These are phyloP conservation scores for Candida loeiensis DNA, from an alignment of 805 yeast species.

Conservation along the genomic window DNA sequence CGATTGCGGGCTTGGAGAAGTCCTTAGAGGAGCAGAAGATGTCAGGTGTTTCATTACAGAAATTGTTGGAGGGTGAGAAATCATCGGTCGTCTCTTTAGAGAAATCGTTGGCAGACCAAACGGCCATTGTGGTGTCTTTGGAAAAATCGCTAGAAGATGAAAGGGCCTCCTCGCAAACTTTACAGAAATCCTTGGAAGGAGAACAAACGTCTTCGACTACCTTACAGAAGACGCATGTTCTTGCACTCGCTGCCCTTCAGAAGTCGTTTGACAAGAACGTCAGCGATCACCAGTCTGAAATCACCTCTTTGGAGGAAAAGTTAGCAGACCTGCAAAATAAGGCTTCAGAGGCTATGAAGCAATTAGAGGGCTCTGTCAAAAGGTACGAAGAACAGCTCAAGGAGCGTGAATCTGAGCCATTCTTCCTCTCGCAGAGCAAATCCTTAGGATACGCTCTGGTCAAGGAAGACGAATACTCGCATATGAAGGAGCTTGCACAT, in stretches of 20 bases:
- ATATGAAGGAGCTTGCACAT: conserved; percentile 11
- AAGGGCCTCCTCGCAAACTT: not conserved
- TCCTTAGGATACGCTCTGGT: conserved; percentile 5
- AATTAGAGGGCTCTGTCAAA: not conserved
- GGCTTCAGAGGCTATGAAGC: not conserved
- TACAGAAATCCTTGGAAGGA: not conserved
- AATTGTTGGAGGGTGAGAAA: not conserved
- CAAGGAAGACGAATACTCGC: not conserved
- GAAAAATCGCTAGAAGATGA: not conserved
- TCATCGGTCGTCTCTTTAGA: not conserved
- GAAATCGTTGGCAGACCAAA: not conserved
- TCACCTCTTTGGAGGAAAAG: not conserved
- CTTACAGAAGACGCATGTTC: not conserved
- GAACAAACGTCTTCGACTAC: not conserved
- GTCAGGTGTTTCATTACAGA: too few species aligned
- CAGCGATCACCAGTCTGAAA: not conserved
- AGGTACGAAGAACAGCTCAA: not conserved
- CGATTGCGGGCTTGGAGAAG: too few species aligned
- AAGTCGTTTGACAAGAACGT: too few species aligned
- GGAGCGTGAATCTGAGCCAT: not conserved
- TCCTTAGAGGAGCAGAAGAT: too few species aligned
- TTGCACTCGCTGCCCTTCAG: not conserved
- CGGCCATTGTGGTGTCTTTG: not conserved
- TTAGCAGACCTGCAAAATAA: not conserved
- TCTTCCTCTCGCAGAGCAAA: not conserved